Evolutionary conservation across 2,329 filamentous ascomycete species (phyloP).

Genomic region (Fusarium sp.): DNA sequence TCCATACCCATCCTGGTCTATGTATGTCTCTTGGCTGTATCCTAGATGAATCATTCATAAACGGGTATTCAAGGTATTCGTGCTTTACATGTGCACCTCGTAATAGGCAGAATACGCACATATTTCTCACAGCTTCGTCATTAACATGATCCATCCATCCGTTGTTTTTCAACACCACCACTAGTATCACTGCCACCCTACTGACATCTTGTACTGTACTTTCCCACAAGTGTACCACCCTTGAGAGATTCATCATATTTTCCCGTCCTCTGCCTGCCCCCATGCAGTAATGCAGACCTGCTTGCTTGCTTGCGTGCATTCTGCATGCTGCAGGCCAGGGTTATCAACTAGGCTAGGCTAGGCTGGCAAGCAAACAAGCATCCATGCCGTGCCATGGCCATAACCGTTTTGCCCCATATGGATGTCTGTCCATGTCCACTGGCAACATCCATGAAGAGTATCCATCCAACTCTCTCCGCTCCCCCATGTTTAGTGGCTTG

Average conservation of each 20-base stretch:
- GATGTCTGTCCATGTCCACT: background rate
- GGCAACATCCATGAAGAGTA: constrained; percentile 16
- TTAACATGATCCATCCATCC: constrained; percentile 15
- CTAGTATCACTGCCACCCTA: background rate
- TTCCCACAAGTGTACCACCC: background rate
- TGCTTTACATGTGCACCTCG: constrained; percentile 11
- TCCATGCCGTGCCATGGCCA: constrained; percentile 12
- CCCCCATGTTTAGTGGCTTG: constrained; percentile 18
- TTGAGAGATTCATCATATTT: constrained; percentile 31
- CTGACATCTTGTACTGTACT: background rate
- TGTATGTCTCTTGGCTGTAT: constrained; percentile 8
- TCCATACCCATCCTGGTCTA: constrained; percentile 20
- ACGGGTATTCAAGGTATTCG: background rate
- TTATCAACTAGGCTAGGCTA: background rate
- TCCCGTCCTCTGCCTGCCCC: constrained; percentile 30
- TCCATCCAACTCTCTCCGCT: constrained; percentile 7
- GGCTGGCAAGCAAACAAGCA: background rate
- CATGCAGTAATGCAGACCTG: constrained; percentile 5
- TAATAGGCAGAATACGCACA: constrained; percentile 12
- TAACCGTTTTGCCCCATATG: constrained; percentile 28
- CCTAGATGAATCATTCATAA: background rate
- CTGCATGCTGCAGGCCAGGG: background rate
- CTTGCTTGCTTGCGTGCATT: background rate
- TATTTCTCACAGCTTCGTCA: constrained; percentile 15
- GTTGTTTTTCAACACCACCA: constrained; percentile 7